Base-by-base conservation (phyloP, 768 basidiomycete species). In the Sistotremastrum suecicum region DNA sequence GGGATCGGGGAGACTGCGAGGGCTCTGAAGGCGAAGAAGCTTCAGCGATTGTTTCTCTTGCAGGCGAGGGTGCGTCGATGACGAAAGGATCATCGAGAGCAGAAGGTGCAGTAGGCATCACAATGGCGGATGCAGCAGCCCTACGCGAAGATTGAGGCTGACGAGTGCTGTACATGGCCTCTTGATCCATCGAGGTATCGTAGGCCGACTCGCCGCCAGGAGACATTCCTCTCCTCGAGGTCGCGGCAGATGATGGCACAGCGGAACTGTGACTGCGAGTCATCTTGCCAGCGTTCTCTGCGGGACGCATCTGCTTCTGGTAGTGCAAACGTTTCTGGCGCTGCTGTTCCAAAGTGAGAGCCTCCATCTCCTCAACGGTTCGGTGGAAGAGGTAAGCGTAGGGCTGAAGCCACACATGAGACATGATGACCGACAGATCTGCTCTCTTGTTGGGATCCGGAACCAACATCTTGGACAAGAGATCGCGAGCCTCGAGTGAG, bases 391-490 rank as follows among this genome's bases (percentile, higher is more conserved):
- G 56, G 9, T 65, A 58, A 2, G 67, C 64, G 53, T 85, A 83
- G 3, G 77, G 70, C 1, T 66, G 64, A 28, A 98, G 69, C 94
- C 94, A 99, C 3, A 76, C 72, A 58, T 98, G 95, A 8, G 63
- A 67, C 88, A 94, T 95, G 53, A 99, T 80, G 1, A 69, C 65
- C 7, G 71, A 65, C 36, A 97, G 70, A 48, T 78, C 78, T 39
- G 85, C 84, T 39, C 94, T 80, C 32, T 74, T 73, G 11, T 71
- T 67, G 4, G 92, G 92, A 53, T 95, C 88, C 5, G 92, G 88
- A 3, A 97, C 91, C 47, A 98, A 83, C 92, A 98, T 98, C 60
- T 80, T 75, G 46, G 76, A 71, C 5, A 98, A 70, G 12, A 98
- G 71, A 56, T 90, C 79, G 42, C 88, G 73, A 33, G 91, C 91